Conservation (phyloP, 129 eudicot genomes). For the Glebionis coronaria region DNA sequence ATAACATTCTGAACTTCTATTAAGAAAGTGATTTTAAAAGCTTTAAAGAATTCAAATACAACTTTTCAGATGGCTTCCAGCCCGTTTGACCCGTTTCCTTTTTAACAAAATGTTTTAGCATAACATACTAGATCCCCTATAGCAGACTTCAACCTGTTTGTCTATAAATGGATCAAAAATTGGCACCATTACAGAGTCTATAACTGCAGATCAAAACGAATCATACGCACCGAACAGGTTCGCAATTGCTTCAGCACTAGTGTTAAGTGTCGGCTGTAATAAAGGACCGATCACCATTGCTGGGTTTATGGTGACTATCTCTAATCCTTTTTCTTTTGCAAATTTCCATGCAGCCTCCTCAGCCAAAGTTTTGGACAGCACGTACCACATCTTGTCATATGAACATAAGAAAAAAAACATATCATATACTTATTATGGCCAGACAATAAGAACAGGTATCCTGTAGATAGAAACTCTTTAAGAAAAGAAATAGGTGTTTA, state of each 20-base stretch:
- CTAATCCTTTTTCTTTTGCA: constrained; percentile 58
- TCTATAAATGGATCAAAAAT: no score
- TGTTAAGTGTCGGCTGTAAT: constrained; percentile 69
- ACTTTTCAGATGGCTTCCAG: no score
- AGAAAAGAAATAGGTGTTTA: constrained; percentile 3
- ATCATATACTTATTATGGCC: not conserved
- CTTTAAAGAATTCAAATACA: no score
- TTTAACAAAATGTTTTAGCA: no score
- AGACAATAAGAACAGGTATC: not conserved
- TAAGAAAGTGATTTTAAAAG: no score
- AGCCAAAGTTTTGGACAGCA: constrained; percentile 67
- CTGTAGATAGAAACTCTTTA: constrained; percentile 2
- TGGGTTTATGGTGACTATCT: constrained; percentile 69
- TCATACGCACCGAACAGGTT: constrained; percentile 45
- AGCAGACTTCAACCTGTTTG: no score
- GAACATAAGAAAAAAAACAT: not conserved
- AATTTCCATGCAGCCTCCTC: constrained; percentile 89
- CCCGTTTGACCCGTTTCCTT: no score
- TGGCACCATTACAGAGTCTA: no score
- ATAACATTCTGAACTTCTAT: no score
- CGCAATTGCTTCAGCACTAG: constrained; percentile 55
- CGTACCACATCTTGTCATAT: constrained; percentile 58
- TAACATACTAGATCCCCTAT: no score
- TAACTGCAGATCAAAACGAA: not conserved
- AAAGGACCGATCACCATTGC: constrained; percentile 73